These are phyloP conservation scores for Fraxinus albicans DNA, from an alignment of 305 asterid species.

Conservation along the genomic window DNA sequence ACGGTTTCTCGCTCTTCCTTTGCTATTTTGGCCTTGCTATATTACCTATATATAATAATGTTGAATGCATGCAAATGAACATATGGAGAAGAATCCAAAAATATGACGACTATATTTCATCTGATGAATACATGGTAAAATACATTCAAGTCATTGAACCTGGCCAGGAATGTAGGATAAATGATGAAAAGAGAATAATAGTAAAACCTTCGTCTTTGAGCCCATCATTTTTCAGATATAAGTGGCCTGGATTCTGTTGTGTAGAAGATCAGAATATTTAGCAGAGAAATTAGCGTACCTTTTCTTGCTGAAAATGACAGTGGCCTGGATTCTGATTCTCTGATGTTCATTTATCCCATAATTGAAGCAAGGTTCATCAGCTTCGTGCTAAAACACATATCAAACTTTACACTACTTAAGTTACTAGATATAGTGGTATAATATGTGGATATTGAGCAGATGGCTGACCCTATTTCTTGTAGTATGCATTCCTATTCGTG, in stretches of 20 bases:
- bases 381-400: background rate
- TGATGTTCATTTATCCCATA: constrained; percentile 26
- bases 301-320: background rate
- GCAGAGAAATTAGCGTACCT: background rate
- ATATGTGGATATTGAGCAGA: background rate
- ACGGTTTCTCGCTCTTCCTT: constrained; percentile 2
- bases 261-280: background rate
- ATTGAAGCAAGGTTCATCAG: constrained; percentile 26
- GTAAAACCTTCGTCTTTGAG: constrained; percentile 9
- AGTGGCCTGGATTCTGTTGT: background rate
- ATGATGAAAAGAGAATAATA: background rate
- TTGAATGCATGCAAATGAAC: background rate
- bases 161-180: background rate
- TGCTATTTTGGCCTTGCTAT: background rate
- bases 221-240: constrained; percentile 19
- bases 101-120: background rate
- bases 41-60: constrained; percentile 24
- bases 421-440: constrained; percentile 18
- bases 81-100: background rate
- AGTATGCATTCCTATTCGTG: background rate
- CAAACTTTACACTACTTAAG: background rate
- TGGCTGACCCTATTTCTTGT: background rate
- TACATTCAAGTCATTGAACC: background rate
- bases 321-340: constrained; percentile 1
- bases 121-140: background rate